Conservation (phyloP, 352 stramenopile genomes). For the Pythium monospermum region DNA sequence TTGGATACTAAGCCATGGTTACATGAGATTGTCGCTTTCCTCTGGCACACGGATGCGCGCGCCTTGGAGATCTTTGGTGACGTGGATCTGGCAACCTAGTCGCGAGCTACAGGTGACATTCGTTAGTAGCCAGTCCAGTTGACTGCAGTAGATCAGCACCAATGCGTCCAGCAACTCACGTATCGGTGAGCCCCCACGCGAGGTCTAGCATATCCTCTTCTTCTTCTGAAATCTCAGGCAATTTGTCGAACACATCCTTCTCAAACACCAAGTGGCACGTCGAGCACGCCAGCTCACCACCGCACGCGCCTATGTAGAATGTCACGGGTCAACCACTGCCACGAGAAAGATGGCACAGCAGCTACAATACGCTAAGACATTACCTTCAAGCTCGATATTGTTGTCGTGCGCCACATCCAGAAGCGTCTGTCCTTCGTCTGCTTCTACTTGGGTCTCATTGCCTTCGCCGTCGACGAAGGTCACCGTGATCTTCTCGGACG, state of each 20-base stretch:
- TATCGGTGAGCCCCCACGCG: conserved; percentile 92
- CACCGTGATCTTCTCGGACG: conserved; percentile 56
- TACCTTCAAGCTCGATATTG: conserved; percentile 90
- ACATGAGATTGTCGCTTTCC: conserved; percentile 89
- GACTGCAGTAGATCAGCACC: neutral
- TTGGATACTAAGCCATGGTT: no score
- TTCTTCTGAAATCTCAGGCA: conserved; percentile 89
- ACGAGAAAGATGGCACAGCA: neutral
- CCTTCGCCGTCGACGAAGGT: conserved; percentile 83
- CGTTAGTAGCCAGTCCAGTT: neutral
- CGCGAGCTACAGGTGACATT: conserved; percentile 41
- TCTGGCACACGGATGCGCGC: conserved; percentile 85
- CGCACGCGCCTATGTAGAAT: conserved; percentile 79
- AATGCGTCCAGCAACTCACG: conserved; percentile 38
- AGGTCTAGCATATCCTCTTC: conserved; percentile 96
- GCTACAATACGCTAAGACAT: neutral
- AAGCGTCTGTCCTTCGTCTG: conserved; percentile 68
- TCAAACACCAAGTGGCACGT: conserved; percentile 93
- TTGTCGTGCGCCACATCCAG: conserved; percentile 91
- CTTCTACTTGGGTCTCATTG: conserved; percentile 58
- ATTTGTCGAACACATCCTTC: conserved; percentile 82
- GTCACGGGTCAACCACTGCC: no score
- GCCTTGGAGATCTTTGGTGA: conserved; percentile 83
- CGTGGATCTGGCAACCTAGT: conserved; percentile 89
- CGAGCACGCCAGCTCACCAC: conserved; percentile 90